Base-by-base conservation (phyloP, 2,329 filamentous ascomycete genomes). In the Coniella lustricola region DNA sequence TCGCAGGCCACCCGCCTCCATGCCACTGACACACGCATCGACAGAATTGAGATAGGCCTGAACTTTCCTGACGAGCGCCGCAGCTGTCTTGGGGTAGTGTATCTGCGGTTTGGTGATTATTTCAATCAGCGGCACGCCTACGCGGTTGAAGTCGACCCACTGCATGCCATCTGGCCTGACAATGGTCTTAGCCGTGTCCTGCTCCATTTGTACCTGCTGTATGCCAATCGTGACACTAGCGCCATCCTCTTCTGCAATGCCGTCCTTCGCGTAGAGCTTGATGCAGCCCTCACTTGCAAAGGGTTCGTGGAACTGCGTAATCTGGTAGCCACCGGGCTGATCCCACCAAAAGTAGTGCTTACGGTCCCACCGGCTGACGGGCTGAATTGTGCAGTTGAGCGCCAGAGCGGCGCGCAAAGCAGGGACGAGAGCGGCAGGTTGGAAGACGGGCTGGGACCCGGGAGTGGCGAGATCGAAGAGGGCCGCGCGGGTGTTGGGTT, bases 291-390 rank as follows among this genome's bases (percentile, higher is more conserved):
- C 74, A 52, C 74, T 80, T 1, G 82, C 82, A 56, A 85, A 81
- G 0, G 82, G 81, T 50, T 81, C 71, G 64, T 97, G 96, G 69
- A 91, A 97, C 63, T 98, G 93, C 2, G 93, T 98, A 54, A 98
- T 95, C 66, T 98, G 93, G 66, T 98, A 98, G 0, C 93, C 93
- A 0, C 88, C 79, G 1, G 93, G 93, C 66, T 98, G 93, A 65
- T 98, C 93, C 79, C 93, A 95, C 72, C 96, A 95, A 67, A 98
- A 97, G 68, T 98, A 98, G 67, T 98, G 93, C 65, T 98, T 98
- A 55, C 93, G 78, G 66, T 98, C 93, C 68, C 96, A 98, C 46
- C 80, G 81, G 65, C 90, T 95, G 57, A 79, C 75, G 1, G 68
- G 72, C 62, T 94, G 85, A 45, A 97, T 77, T 1, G 82, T 70